Evolutionary conservation across 169 alveolate species (phyloP), one percentile per base, ranked within the genome.

Genomic region (Eimeria zaria): DNA sequence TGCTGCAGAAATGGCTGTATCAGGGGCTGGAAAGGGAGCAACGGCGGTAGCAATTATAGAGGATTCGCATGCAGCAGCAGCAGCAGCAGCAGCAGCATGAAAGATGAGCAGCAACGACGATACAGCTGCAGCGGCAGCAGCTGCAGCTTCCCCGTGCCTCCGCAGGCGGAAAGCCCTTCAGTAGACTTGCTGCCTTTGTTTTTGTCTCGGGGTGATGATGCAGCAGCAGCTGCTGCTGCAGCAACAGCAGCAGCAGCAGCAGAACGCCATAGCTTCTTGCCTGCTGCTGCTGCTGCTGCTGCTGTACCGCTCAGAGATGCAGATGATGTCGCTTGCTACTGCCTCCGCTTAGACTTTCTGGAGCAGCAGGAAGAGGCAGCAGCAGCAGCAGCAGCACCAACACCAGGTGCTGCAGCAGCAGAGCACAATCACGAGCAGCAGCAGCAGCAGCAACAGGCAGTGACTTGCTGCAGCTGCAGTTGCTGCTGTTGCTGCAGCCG

Each of bases 121-220:
- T 83, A 83, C 91, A 83, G 91, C 74, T 83, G 91, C 91, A 83
- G 91, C 91, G 91, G 91, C 67, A 83, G 91, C 91, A 51, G 91
- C 91, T 83, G 91, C 91, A 83, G 74, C 91, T 12, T 83, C 22
- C 74, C 91, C 9, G 76, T 83, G 36, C 91, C 91, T 24, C 76
- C 91, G 9, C 91, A 41, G 24, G 39, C 91, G 12, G 91, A 83
- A 76, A 64, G 91, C 55, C 74, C 91, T 16, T 64, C 62, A 5
- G 91, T 83, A 44, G 91, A 83, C 55, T 55, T 83, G 91, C 74
- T 83, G 71, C 91, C 91, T 27, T 62, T 83, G 9, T 83, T 83
- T 55, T 30, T 83, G 30, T 30, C 58, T 33, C 91, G 91, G 4
- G 20, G 67, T 0, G 91, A 83, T 20, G 55, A 48, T 8, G 76